phyloP scores from a whole-genome alignment of 805 yeast genomes.

The Teunomyces pallodes region DNA sequence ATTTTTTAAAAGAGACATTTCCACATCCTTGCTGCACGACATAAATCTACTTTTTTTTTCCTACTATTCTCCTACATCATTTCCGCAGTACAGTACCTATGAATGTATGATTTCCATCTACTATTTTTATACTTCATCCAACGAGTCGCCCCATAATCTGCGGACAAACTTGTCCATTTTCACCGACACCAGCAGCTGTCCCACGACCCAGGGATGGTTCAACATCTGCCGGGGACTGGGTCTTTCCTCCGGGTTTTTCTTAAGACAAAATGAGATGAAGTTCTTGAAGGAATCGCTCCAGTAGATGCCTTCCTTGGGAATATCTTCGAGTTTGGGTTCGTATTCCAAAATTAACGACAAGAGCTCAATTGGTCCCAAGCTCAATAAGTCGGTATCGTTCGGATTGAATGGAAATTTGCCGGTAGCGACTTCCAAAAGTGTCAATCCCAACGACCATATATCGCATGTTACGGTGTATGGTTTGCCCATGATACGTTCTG shows the following conservation, averaged over 20 bases:
- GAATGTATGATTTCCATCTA: no score
- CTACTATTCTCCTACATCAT: background rate
- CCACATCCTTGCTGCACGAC: no score
- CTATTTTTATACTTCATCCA: background rate
- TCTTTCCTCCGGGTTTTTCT: constrained; percentile 72
- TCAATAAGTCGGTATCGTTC: constrained; percentile 38
- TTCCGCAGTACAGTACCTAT: background rate
- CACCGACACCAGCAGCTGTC: constrained; percentile 69
- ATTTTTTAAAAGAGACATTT: background rate
- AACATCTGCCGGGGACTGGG: constrained; percentile 95
- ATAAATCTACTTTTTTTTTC: no score
- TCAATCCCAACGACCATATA: constrained; percentile 94
- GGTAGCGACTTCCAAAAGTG: constrained; percentile 87
- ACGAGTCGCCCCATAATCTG: constrained; percentile 57
- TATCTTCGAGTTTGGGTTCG: constrained; percentile 77
- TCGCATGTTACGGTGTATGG: constrained; percentile 94
- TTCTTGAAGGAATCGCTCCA: constrained; percentile 86
- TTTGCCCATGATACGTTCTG: constrained; percentile 93
- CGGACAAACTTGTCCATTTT: constrained; percentile 83
- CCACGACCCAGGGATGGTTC: constrained; percentile 87
- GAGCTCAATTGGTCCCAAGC: constrained; percentile 73
- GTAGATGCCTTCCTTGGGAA: constrained; percentile 65
- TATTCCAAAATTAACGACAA: constrained; percentile 76
- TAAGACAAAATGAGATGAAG: constrained; percentile 76
- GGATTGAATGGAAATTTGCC: constrained; percentile 77